Percentiles rank a stretch among this genome's conserved stretches.
phyloP scores from a whole-genome alignment of 2,329 filamentous ascomycete genomes.

The Trichoderma sp. region DNA sequence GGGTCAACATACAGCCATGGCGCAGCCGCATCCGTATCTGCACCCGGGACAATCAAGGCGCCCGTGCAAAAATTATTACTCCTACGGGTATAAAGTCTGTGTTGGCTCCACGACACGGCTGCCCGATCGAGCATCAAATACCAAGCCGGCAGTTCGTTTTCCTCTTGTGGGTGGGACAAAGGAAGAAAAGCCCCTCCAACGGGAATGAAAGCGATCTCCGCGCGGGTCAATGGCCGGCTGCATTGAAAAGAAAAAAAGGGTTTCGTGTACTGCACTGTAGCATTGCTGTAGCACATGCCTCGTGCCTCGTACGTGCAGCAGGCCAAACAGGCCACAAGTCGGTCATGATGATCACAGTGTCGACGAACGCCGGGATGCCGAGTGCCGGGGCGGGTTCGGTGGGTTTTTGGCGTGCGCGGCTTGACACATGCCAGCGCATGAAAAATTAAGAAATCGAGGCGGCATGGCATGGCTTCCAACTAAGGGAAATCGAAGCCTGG shows the following conservation, averaged over 20 bases:
- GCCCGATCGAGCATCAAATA: slow-evolving; percentile 17
- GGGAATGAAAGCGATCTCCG: slow-evolving; percentile 17
- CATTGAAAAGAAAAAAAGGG: neutral
- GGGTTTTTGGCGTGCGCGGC: neutral
- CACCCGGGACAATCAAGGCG: neutral
- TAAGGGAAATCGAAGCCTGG: slow-evolving; percentile 15
- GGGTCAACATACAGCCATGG: neutral
- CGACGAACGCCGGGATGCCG: neutral
- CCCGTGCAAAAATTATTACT: slow-evolving; percentile 12
- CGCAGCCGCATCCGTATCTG: slow-evolving; percentile 16
- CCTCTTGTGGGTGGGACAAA: neutral
- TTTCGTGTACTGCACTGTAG: neutral
- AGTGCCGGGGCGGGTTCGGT: slow-evolving; percentile 5
- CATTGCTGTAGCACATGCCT: neutral
- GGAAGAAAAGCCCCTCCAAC: neutral
- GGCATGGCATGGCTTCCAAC: neutral
- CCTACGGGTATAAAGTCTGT: slow-evolving; percentile 18
- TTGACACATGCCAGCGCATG: slow-evolving; percentile 20
- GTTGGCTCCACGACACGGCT: slow-evolving; percentile 8
- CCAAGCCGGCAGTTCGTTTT: slow-evolving; percentile 1
- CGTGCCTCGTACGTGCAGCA: slow-evolving; percentile 1
- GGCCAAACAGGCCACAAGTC: slow-evolving; percentile 2
- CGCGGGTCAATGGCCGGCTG: neutral
- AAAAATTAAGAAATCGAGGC: neutral
- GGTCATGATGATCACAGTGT: slow-evolving; percentile 10